Evolutionary conservation across 306 rosid species (phyloP), one percentile per base, ranked within the genome.

Genomic region (Ochetophila trinervis): DNA sequence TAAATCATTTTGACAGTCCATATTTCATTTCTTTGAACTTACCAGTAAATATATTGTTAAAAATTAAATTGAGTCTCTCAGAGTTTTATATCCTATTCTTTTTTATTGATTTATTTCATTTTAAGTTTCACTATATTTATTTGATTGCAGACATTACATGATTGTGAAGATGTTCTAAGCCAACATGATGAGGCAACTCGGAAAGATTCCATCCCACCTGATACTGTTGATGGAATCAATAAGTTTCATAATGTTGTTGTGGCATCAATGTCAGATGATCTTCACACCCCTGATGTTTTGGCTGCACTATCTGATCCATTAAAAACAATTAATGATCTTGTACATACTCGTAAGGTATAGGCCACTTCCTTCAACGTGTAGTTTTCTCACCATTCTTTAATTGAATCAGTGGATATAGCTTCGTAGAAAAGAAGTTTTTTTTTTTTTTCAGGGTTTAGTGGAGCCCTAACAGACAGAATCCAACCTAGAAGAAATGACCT

Each of bases 191-290:
- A 62, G 65, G 63, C 84, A 58, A 77, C 70, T 74, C 66, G 44
- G 69, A 85, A 74, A 79, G 87, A 85, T 69, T 76, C 83, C 53
- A 52, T 81, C 68, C 87, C 94, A 50, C 69, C 87, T 35, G 83
- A 80, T 72, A 86, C 75, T 54, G 20, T 45, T 72, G 73, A 75
- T 66, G 78, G 76, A 55, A 77, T 86, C 76, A 72, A 78, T 32
- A 81, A 71, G 66, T 86, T 89, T 68, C 74, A 74, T 20, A 74
- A 79, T 68, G 78, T 78, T 75, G 86, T 87, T 67, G 53, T 74
- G 75, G 71, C 89, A 65, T 90, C 99, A 36, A 90, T 93, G 96
- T 86, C 91, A 0, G 99, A 90, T 79, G 97, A 93, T 82, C 89
- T 93, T 80, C 97, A 84, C 74, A 90, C 97, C 66, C 67, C 96